A percentile compares a stretch with the other conserved stretches of the same genome.
Evolutionary conservation across 2,329 filamentous ascomycete genomes (phyloP).

Genomic region (Anthostomella pinea): DNA sequence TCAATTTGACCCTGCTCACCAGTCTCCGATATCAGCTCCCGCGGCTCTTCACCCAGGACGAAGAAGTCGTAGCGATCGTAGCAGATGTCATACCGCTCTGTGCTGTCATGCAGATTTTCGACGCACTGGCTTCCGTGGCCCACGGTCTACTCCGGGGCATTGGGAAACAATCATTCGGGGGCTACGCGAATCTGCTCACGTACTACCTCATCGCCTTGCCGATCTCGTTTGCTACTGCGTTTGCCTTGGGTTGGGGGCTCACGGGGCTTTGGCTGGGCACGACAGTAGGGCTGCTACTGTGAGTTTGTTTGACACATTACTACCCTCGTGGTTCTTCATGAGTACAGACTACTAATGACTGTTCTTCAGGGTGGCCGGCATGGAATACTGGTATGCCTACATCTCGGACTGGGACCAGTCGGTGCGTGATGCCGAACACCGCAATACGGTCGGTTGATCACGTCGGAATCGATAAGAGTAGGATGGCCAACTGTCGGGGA

Average conservation of each 20-base stretch:
- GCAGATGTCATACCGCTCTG: conserved; percentile 73
- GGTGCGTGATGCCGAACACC: conserved; percentile 49
- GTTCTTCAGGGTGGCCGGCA: conserved; percentile 43
- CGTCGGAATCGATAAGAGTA: no score
- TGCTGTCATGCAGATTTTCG: conserved; percentile 86
- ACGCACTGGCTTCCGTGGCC: conserved; percentile 73
- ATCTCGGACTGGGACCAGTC: conserved; percentile 53
- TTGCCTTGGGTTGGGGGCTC: conserved; percentile 73
- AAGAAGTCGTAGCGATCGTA: conserved; percentile 66
- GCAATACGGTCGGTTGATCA: conserved; percentile 45
- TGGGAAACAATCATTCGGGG: conserved; percentile 84
- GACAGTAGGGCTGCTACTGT: conserved; percentile 66
- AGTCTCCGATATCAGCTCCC: conserved; percentile 71
- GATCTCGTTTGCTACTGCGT: conserved; percentile 74
- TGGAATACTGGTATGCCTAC: conserved; percentile 53
- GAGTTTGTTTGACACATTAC: conserved; percentile 32
- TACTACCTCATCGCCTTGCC: conserved; percentile 89
- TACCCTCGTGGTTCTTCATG: neutral
- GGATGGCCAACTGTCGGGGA: no score
- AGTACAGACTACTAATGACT: neutral
- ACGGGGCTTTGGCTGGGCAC: conserved; percentile 80
- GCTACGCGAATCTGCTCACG: conserved; percentile 79
- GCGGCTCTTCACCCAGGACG: conserved; percentile 72
- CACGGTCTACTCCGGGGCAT: conserved; percentile 85
- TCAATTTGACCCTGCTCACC: conserved; percentile 72